Evolutionary conservation across 139 green algal species (phyloP), one percentile per base, ranked within the genome.

Genomic region (Chlamydomonas sp.): DNA sequence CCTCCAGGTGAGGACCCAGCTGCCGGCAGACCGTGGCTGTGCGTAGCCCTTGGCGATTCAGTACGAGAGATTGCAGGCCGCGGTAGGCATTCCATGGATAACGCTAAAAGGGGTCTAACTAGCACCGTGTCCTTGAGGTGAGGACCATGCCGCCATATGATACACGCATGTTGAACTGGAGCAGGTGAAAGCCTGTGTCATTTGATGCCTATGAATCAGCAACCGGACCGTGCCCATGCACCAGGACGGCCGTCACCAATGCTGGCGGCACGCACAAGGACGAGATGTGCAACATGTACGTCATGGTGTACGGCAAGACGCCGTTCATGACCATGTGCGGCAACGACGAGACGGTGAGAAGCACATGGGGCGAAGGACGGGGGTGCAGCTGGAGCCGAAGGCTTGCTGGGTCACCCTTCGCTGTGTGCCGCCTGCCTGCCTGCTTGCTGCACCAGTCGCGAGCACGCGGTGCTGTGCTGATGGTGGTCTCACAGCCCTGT

Each of bases 201-300:
- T 49, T 49, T 49, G 31, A 49, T 49, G 31, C 31, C 31, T 49
- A 49, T 49, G 31, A 0, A 49, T 49, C 31, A 49, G 31, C 31
- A 49, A 49, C 31, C 31, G 31, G 31, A 49, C 31, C 31, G 31
- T 49, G 31, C 31, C 31, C 87, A 2, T 63, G 18, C 1, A 72
- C 7, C 63, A 79, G 79, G 60, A 80, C 15, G 60, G 16, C 15
- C 5, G 16, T 58, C 1, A 79, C 62, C 8, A n/a, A 57, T 8
- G 90, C 94, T 49, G 94, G 94, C 10, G 64, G 79, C 58, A 95
- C 90, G 0, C 91, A 95, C 68, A 84, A 95, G 57, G 85, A 98
- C 80, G 97, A 99, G 86, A 98, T 99, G 97, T 98, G 97, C 92
- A 99, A 99, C 93, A 92, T 98, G 88, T 99, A 97, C 89, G 74